Conservation (phyloP, 1,284 basidiomycete species). For the Irpex lacteus region DNA sequence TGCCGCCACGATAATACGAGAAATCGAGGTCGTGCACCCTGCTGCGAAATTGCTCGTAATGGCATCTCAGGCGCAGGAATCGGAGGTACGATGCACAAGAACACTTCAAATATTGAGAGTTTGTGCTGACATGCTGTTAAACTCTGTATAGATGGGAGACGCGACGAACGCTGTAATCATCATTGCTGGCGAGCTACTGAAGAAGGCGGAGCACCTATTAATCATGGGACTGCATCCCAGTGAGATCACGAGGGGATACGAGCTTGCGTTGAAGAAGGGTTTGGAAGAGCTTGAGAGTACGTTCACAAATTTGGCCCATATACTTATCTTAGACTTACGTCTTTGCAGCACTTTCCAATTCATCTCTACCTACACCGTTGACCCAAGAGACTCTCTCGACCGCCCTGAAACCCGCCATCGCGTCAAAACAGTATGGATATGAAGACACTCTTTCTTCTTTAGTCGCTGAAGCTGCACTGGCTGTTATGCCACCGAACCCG, state of each 20-base stretch:
- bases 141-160: constrained; percentile 80
- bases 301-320: constrained; percentile 30
- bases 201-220: constrained; percentile 90
- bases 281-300: constrained; percentile 88
- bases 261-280: constrained; percentile 87
- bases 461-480: constrained; percentile 90
- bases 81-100: constrained; percentile 62
- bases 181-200: constrained; percentile 92
- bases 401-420: constrained; percentile 89
- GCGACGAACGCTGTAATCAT: constrained; percentile 96
- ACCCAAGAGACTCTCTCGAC: constrained; percentile 74
- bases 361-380: constrained; percentile 74
- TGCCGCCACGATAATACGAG: constrained; percentile 97
- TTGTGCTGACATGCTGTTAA: background rate
- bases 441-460: constrained; percentile 84
- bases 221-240: constrained; percentile 97
- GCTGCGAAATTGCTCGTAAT: constrained; percentile 97
- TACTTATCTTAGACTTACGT: background rate
- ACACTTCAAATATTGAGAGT: background rate
- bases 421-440: constrained; percentile 95
- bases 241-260: constrained; percentile 93
- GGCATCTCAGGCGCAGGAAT: constrained; percentile 95
- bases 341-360: constrained; percentile 56
- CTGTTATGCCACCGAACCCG: constrained; percentile 87
- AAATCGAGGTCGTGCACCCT: constrained; percentile 98